Evolutionary conservation across 1,284 basidiomycete genomes (phyloP).

Genomic region (Amylostereum chailletii): DNA sequence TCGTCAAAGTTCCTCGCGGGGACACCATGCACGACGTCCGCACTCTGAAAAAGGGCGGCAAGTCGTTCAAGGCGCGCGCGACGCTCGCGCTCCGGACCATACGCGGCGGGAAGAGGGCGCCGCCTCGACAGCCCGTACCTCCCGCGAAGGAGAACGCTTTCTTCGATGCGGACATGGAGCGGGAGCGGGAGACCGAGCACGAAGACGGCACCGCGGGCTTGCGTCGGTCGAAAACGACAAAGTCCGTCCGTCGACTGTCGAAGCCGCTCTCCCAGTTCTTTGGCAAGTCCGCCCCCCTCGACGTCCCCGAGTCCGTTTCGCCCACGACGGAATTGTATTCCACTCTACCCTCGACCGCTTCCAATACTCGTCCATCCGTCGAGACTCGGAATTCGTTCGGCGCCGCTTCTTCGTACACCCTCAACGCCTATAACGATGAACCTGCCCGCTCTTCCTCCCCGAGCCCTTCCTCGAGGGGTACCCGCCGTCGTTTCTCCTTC

Average conservation of each 20-base stretch:
- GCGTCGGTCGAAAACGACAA: neutral
- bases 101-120: slow-evolving; percentile 38
- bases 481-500: slow-evolving; percentile 11
- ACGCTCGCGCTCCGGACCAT: slow-evolving; percentile 55
- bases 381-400: neutral
- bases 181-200: neutral
- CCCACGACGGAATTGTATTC: neutral
- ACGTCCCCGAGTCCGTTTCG: neutral
- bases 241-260: neutral
- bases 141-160: slow-evolving; percentile 6
- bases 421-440: slow-evolving; percentile 1
- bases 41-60: slow-evolving; percentile 31
- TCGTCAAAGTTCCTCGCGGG: slow-evolving; percentile 51
- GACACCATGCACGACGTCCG: slow-evolving; percentile 25
- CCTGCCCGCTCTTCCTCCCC: slow-evolving; percentile 9
- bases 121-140: slow-evolving; percentile 5
- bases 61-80: slow-evolving; percentile 49
- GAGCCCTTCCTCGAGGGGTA: slow-evolving; percentile 5
- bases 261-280: slow-evolving; percentile 9
- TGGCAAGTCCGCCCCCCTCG: neutral
- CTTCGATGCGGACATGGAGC: neutral
- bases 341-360: neutral
- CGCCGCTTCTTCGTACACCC: slow-evolving; percentile 5
- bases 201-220: slow-evolving; percentile 3
- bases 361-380: slow-evolving; percentile 2